Evolutionary conservation across 2,329 filamentous ascomycete species (phyloP), one percentile per base, ranked within the genome.

Genomic region (Aspergillus thermomutatus): DNA sequence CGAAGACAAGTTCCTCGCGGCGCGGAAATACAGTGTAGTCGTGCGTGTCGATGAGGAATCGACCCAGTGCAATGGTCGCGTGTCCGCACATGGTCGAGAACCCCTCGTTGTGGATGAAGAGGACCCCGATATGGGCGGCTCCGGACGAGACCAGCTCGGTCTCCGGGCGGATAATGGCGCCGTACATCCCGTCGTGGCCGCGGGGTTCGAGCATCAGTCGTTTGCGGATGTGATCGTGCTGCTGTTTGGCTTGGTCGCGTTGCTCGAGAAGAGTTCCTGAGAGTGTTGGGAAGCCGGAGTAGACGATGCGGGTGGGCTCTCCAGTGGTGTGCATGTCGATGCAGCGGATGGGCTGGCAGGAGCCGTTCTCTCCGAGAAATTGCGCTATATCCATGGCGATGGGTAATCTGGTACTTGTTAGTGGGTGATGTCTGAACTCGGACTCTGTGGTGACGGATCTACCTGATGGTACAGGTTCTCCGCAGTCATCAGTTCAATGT

Each of bases 41-140:
- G 53, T 75, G 67, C 2, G 71, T 72, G 54, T 80, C 77, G 21
- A 79, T 68, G 0, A 78, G 64, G 51, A 75, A 78, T 3, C 77
- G 69, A 1, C 79, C 79, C 11, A 82, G 61, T 0, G 80, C 80
- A 48, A 83, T 78, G 0, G 80, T 81, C 2, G 79, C 80, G 61
- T 82, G 80, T 3, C 80, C 80, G 57, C 80, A 82, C 72, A 81
- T 81, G 4, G 78, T 81, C 7, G 77, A 79, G 50, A 77, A 81
- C 0, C 77, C 79, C 3, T 77, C 76, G 31, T 79, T 80, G 31
- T 78, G 77, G 58, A 72, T 72, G 65, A 82, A 82, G 3, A 82
- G 60, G 1, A 79, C 76, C 4, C 79, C 80, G 26, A 81, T 76
- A 60, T 82, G 70, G 0, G 80, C 80, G n/a, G 75, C 60, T 1